Evolutionary conservation across 768 basidiomycete species (phyloP), one percentile per base, ranked within the genome.

Genomic region (Kwoniella sp.): DNA sequence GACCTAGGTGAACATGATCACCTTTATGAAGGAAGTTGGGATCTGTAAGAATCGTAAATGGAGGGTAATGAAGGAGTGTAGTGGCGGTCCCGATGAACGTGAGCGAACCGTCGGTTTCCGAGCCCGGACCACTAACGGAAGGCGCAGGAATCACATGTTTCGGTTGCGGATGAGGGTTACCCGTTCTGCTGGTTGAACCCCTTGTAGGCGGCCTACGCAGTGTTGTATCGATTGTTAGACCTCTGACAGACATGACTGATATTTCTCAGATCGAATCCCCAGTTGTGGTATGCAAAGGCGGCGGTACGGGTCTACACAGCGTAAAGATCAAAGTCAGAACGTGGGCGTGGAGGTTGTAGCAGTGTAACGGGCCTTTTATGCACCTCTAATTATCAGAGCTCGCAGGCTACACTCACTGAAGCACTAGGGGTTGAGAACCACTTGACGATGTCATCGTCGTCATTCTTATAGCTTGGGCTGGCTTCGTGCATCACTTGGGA

Each of bases 1-100:
- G 79, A 8, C 73, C 73, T 0, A 74, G 68, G 30, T 77, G 77
- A 17, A 75, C 73, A 60, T 76, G 76, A 29, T 79, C 73, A 2
- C 78, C 78, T 19, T 68, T 68, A 53, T 74, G 74, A 22, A 54
- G 52, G 29, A 54, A 54, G 52, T 54, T 54, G 2, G 52, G 52
- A 27, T 54, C 52, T 25, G 52, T 54, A 5, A 54, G 25, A 19
- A 54, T 54, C 8, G 52, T 54, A 12, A 30, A 36, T 5, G 52
- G 52, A 21, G 52, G 27, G 27, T 7, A 54, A 21, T 54, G 52
- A 4, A 54, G 52, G 9, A 54, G n/a, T 4, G 52, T 54, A 6
- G 52, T 54, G 27, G 52, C 52, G 12, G 52, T 54, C 3, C 52
- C 52, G 27, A 54, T 33, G n/a, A 54, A 54, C 4, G 52, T 54